phyloP scores from a whole-genome alignment of 495 filamentous ascomycete genomes.

The Staphylotrichum longicolle region DNA sequence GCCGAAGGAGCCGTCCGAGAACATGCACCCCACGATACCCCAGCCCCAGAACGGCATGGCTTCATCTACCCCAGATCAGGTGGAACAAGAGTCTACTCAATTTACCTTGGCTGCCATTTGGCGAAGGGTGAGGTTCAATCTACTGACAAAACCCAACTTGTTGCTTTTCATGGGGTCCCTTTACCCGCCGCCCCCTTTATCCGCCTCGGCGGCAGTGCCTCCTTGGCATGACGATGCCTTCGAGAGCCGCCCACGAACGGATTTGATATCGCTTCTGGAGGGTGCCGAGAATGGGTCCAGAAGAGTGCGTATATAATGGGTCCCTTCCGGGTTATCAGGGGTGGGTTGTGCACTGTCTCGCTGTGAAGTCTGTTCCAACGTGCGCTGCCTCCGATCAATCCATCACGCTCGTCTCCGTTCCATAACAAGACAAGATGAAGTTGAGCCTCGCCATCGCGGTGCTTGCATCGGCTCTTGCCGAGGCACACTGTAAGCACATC shows the following conservation, averaged over 20 bases:
- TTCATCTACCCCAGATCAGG: conserved; percentile 13
- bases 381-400: too few species aligned
- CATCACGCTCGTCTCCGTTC: background rate
- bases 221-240: conserved; percentile 5
- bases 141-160: conserved; percentile 7
- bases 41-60: background rate
- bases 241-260: background rate
- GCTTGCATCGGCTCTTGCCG: conserved; percentile 36
- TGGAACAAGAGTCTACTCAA: background rate
- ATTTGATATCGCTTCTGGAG: background rate
- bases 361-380: background rate
- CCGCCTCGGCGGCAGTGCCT: background rate
- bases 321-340: background rate
- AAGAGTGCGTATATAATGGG: conserved; percentile 3
- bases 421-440: conserved; percentile 35
- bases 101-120: background rate
- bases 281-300: background rate
- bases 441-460: conserved; percentile 33
- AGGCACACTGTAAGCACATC: conserved; percentile 41
- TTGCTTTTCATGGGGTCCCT: background rate
- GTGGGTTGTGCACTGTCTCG: background rate
- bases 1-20: background rate
- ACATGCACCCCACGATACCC: conserved; percentile 1
- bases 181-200: background rate
- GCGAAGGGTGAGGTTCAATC: background rate